Evolutionary conservation across 148 eudicot species (phyloP).

Genomic region (Vaccinium myrtillus): DNA sequence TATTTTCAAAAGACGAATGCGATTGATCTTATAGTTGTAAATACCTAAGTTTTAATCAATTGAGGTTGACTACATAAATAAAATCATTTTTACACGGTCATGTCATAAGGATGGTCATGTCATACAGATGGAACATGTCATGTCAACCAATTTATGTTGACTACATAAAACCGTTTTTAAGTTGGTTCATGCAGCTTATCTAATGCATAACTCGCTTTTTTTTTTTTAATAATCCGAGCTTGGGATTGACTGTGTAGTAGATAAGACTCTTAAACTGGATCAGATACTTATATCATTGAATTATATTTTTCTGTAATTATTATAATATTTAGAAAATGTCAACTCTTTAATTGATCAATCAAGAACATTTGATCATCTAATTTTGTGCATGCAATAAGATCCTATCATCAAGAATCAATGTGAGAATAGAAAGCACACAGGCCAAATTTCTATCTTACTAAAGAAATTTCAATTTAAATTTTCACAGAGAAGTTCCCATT

Average conservation of each 20-base stretch:
- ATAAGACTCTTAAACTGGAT: not conserved
- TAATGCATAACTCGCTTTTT: not conserved
- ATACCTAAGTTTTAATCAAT: not conserved
- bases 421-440: too few species aligned
- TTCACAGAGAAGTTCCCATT: too few species aligned
- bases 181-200: too few species aligned
- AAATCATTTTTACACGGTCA: not conserved
- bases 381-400: too few species aligned
- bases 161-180: too few species aligned
- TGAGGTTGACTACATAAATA: not conserved
- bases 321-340: not conserved
- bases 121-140: not conserved
- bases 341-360: not conserved
- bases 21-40: not conserved
- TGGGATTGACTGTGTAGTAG: not conserved
- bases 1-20: too few species aligned
- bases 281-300: not conserved
- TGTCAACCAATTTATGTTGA: too few species aligned
- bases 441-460: too few species aligned
- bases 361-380: too few species aligned
- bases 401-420: too few species aligned
- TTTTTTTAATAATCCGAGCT: not conserved
- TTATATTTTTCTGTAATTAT: not conserved
- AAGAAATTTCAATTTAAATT: too few species aligned
- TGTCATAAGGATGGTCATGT: not conserved